Conservation (phyloP, 2,329 filamentous ascomycete species). For the Aspergillus pseudoviridinutans region DNA sequence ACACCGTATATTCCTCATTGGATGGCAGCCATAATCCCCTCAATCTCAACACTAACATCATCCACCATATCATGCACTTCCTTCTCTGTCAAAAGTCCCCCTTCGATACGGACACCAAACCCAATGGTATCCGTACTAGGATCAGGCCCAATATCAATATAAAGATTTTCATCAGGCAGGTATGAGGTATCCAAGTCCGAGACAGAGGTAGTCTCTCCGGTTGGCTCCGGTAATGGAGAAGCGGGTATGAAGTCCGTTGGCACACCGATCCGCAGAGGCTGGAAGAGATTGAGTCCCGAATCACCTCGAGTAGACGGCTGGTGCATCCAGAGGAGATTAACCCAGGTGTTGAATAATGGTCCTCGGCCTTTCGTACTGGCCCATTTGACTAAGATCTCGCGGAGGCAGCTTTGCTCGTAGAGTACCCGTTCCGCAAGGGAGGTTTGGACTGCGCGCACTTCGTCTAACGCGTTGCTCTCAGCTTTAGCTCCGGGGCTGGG, state of each 20-base stretch:
- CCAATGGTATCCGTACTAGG: constrained; percentile 20
- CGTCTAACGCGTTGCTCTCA: neutral
- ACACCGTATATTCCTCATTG: neutral
- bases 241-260: constrained; percentile 24
- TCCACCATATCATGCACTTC: constrained; percentile 16
- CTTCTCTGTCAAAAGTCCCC: constrained; percentile 13
- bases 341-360: constrained; percentile 28
- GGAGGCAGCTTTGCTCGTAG: constrained; percentile 28
- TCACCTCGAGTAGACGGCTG: constrained; percentile 4
- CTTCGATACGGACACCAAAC: constrained; percentile 27
- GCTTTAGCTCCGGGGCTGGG: constrained; percentile 3
- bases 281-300: constrained; percentile 10
- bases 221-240: constrained; percentile 3
- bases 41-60: constrained; percentile 19
- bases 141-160: constrained; percentile 26
- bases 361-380: constrained; percentile 4
- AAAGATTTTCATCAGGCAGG: constrained; percentile 20
- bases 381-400: constrained; percentile 19
- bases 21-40: constrained; percentile 7
- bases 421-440: constrained; percentile 23
- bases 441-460: constrained; percentile 16
- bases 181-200: constrained; percentile 20
- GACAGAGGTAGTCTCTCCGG: constrained; percentile 15
- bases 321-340: constrained; percentile 31
- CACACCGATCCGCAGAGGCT: constrained; percentile 21